Base-by-base conservation (phyloP, 2,329 filamentous ascomycete genomes). In the Aspergillus aculeatus region DNA sequence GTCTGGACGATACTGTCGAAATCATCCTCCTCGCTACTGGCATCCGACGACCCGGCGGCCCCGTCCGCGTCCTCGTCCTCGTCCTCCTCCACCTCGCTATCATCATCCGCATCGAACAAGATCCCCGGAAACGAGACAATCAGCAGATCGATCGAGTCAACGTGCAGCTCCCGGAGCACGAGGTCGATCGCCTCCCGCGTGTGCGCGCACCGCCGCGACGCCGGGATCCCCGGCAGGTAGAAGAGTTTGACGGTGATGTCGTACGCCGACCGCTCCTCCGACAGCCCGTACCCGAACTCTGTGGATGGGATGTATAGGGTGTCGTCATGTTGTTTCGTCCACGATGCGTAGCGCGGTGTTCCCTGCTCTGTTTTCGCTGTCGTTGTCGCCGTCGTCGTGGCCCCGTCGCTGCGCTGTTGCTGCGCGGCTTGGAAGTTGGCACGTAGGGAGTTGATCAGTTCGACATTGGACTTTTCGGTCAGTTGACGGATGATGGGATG, bases 221-320 rank as follows among this genome's bases (percentile, higher is more conserved):
- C 78, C 10, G 88, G 82, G 56, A 91, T 85, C 19, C 84, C 85
- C 3, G 92, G 89, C 29, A 98, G 83, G 76, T 95, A 96, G 81
- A 99, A 99, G 23, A 99, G 79, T 78, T 99, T 99, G 62, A 95
- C 89, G 0, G 94, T 97, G 70, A 97, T 92, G 72, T 97, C 92
- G 80, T 99, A 99, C 67, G 92, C 88, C 60, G 84, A 82, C 26
- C 89, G 82, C 67, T 96, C 92, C 72, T 99, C 95, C 32, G 86
- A 82, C 50, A 99, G 81, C 0, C 89, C 89, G 4, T 84, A 79
- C 12, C 85, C 81, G 81, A 89, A 90, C 74, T 92, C 86, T 72
- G 94, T 86, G 47, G 89, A 84, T 50, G 94, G 94, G 47, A 97
- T 84, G 72, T 89, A 94, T 50, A 94, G 82, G 5, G 82, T 82